phyloP scores from a whole-genome alignment of 2,329 filamentous ascomycete genomes.

The Tolypocladium ovalisporum region DNA sequence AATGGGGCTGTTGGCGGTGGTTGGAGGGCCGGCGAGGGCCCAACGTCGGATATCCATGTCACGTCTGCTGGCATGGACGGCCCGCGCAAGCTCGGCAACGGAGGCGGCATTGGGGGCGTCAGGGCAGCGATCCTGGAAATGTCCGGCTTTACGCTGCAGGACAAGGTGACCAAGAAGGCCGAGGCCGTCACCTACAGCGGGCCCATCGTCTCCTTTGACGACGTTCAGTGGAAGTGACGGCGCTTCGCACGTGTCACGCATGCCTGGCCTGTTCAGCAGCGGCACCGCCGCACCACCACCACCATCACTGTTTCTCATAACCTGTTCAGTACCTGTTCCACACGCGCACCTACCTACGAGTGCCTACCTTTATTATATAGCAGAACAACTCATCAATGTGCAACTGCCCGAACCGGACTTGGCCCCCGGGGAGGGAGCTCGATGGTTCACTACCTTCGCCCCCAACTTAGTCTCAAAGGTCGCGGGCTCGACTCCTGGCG shows the following conservation, averaged over 20 bases:
- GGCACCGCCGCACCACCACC: not conserved
- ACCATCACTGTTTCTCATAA: not conserved
- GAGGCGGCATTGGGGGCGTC: constrained; percentile 28
- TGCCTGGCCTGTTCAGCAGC: not conserved
- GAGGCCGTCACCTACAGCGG: constrained; percentile 24
- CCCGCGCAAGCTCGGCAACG: constrained; percentile 18
- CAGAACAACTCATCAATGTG: not conserved
- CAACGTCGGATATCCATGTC: constrained; percentile 19
- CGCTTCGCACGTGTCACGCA: not conserved
- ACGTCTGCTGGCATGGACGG: constrained; percentile 26
- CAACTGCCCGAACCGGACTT: not conserved
- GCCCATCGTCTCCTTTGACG: constrained; percentile 26
- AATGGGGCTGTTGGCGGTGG: constrained; percentile 9
- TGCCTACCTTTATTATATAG: not conserved
- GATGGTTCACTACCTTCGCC: not conserved
- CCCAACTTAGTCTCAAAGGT: not conserved
- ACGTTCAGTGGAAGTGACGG: constrained; percentile 21
- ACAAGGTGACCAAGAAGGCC: constrained; percentile 21
- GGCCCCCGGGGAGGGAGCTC: not conserved
- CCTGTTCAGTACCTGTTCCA: not conserved
- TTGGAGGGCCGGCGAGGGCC: constrained; percentile 18
- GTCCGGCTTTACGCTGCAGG: constrained; percentile 22
- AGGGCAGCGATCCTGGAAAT: constrained; percentile 28
- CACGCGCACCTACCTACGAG: not conserved
- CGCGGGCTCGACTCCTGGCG: not conserved